Conservation (phyloP, 306 rosid species). For the Boehmeria nivea region DNA sequence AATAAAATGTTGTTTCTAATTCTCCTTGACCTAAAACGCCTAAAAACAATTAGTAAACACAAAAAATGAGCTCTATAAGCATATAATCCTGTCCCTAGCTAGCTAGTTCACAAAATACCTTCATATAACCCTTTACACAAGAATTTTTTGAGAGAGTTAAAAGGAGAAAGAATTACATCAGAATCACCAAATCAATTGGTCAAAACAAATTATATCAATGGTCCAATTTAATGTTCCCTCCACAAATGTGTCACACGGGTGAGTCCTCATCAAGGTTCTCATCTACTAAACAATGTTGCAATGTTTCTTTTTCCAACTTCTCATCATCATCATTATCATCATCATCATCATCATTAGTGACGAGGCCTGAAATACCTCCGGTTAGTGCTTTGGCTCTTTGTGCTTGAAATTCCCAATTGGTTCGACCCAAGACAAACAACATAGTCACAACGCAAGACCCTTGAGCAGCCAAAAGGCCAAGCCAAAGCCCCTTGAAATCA, state of each 20-base stretch:
- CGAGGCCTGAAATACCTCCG: slow-evolving; percentile 10
- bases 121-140: no score
- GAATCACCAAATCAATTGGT: not conserved
- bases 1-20: no score
- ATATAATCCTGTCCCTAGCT: not conserved
- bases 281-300: not conserved
- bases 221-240: no score
- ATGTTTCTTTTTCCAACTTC: not conserved
- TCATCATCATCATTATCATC: not conserved
- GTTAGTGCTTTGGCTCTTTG: slow-evolving; percentile 63
- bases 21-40: no score
- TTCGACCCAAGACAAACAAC: slow-evolving; percentile 55
- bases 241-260: not conserved
- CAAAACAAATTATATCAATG: not conserved
- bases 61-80: not conserved
- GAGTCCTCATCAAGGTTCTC: not conserved
- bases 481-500: slow-evolving; percentile 81
- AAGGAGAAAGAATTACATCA: no score
- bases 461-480: slow-evolving; percentile 80
- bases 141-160: no score
- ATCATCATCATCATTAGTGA: slow-evolving; percentile 15
- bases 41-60: no score
- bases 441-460: slow-evolving; percentile 64
- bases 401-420: slow-evolving; percentile 72
- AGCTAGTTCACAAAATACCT: no score